Evolutionary conservation across 805 yeast species (phyloP).

Genomic region (Middelhovenomyces tepae): DNA sequence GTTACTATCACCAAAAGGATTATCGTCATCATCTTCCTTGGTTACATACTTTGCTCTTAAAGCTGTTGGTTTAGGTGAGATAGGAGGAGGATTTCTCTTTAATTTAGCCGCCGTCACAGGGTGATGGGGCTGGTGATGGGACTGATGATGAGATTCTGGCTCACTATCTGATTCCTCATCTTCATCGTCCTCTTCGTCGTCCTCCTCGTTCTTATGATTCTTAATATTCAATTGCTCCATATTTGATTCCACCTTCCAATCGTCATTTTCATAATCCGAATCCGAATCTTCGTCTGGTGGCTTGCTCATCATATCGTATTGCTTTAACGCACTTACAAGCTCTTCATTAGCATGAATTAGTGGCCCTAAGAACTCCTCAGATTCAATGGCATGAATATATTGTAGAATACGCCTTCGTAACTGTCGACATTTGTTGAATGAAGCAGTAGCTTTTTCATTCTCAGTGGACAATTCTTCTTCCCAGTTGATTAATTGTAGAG

Average conservation of each 20-base stretch:
- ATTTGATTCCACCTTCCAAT: constrained; percentile 8
- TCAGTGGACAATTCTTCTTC: constrained; percentile 50
- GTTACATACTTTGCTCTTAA: constrained; percentile 18
- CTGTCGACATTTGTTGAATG: constrained; percentile 66
- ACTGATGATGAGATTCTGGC: constrained; percentile 11
- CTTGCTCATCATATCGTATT: constrained; percentile 51
- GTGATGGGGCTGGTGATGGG: constrained; percentile 19
- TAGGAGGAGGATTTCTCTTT: constrained; percentile 22
- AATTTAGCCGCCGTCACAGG: background rate
- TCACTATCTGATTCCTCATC: constrained; percentile 12
- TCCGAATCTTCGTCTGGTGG: constrained; percentile 36
- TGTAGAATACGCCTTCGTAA: constrained; percentile 71
- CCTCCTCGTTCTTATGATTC: background rate
- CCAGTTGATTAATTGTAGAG: constrained; percentile 37
- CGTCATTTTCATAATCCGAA: constrained; percentile 34
- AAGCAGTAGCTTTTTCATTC: constrained; percentile 47
- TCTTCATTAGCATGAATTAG: constrained; percentile 86
- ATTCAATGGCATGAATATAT: constrained; percentile 74
- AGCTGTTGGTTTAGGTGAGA: constrained; percentile 11
- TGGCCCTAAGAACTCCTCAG: constrained; percentile 82
- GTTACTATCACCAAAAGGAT: constrained; percentile 49
- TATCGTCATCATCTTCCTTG: constrained; percentile 23
- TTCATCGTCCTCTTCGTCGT: constrained; percentile 14
- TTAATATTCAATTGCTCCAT: constrained; percentile 3
- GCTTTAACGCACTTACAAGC: constrained; percentile 61